phyloP scores from a whole-genome alignment of 164 flowering plant species.

The Chloranthus sessilifolius region DNA sequence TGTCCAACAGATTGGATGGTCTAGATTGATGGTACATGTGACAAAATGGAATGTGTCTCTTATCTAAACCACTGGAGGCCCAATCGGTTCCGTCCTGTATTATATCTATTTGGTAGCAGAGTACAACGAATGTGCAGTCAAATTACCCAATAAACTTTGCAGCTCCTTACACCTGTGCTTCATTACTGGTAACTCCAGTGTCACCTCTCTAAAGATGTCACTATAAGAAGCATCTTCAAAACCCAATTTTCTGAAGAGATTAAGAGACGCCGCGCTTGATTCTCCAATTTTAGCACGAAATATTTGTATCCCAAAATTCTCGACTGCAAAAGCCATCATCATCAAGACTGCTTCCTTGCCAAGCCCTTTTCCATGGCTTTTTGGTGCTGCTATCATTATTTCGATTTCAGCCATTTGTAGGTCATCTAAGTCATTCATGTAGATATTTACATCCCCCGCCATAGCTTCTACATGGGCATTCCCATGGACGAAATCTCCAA shows the following conservation, averaged over 20 bases:
- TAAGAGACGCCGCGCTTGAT: conserved; percentile 61
- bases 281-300: conserved; percentile 88
- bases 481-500: conserved; percentile 57
- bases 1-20: no score
- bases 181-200: conserved; percentile 56
- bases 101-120: no score
- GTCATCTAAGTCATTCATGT: conserved; percentile 88
- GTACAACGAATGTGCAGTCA: conserved; percentile 31
- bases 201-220: conserved; percentile 86
- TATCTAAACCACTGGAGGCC: no score
- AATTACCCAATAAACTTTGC: conserved; percentile 22
- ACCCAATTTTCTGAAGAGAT: conserved; percentile 78
- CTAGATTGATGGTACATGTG: no score
- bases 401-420: conserved; percentile 73
- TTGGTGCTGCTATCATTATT: conserved; percentile 89
- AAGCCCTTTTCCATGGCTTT: conserved; percentile 93
- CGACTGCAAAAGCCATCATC: conserved; percentile 88
- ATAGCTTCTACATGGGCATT: conserved; percentile 87
- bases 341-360: conserved; percentile 81
- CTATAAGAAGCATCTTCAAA: conserved; percentile 62
- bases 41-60: no score
- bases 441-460: conserved; percentile 96
- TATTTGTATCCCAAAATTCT: conserved; percentile 44
- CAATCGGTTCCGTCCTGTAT: no score
- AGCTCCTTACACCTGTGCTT: conserved; percentile 39